These are phyloP conservation scores for Protoeuglena noctilucae DNA, from an alignment of 139 green algal species.

Conservation along the genomic window DNA sequence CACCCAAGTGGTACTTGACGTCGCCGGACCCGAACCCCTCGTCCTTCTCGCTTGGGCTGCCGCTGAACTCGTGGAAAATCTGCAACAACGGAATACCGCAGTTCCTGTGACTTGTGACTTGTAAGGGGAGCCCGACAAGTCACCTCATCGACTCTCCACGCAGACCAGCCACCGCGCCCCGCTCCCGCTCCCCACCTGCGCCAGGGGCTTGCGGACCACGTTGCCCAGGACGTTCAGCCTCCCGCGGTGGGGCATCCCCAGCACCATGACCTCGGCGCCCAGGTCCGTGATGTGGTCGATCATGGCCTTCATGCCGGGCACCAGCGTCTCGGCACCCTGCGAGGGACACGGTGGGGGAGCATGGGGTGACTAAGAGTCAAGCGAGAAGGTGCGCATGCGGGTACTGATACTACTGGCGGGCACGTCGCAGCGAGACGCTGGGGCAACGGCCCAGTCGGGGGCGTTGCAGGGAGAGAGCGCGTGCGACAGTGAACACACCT, in stretches of 20 bases:
- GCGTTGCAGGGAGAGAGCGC: too few relatives aligned
- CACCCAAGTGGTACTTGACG: slow-evolving; percentile 99
- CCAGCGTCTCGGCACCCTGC: slow-evolving; percentile 82
- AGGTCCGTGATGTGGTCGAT: slow-evolving; percentile 81
- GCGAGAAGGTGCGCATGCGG: slow-evolving; percentile 61
- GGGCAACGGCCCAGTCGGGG: too few relatives aligned
- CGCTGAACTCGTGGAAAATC: not conserved
- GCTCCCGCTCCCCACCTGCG: too few relatives aligned
- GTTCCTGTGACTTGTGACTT: too few relatives aligned
- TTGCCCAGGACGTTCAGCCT: slow-evolving; percentile 95
- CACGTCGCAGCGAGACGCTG: not conserved
- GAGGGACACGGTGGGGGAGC: too few relatives aligned
- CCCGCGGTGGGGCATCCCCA: slow-evolving; percentile 64
- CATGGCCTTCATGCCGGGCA: slow-evolving; percentile 89
- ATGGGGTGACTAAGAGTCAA: too few relatives aligned
- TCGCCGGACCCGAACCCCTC: slow-evolving; percentile 43
- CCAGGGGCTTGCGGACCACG: slow-evolving; percentile 93
- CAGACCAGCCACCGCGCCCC: too few relatives aligned
- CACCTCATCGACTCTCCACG: too few relatives aligned
- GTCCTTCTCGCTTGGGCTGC: too few relatives aligned
- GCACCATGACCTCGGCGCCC: slow-evolving; percentile 65
- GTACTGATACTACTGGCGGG: slow-evolving; percentile 17
- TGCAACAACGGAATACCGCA: too few relatives aligned
- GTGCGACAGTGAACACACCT: too few relatives aligned
- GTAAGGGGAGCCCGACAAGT: too few relatives aligned